Percentiles rank a stretch among this genome's conserved stretches.
These are phyloP conservation scores for Pseudocercospora eumusae DNA, from an alignment of 2,329 filamentous ascomycete genomes.

Conservation along the genomic window DNA sequence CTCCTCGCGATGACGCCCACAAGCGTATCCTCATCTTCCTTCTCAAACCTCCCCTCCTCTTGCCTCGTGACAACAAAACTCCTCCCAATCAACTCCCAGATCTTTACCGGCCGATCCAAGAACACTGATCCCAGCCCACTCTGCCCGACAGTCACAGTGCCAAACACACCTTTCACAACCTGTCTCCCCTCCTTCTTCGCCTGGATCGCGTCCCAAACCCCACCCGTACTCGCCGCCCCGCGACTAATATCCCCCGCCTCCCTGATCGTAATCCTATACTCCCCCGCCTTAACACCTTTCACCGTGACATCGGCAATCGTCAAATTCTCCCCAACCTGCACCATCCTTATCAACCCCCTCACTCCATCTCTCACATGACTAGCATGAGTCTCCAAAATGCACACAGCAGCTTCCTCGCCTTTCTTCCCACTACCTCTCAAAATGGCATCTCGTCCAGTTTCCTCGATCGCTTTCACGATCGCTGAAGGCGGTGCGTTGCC, in stretches of 20 bases:
- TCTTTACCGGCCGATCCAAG: constrained; percentile 76
- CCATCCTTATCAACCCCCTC: constrained; percentile 86
- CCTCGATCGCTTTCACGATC: constrained; percentile 85
- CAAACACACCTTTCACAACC: constrained; percentile 65
- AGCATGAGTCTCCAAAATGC: constrained; percentile 87
- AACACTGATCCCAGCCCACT: constrained; percentile 78
- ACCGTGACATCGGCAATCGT: constrained; percentile 88
- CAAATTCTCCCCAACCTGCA: constrained; percentile 76
- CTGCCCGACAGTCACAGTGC: constrained; percentile 71
- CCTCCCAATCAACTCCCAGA: constrained; percentile 95
- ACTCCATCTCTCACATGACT: constrained; percentile 58
- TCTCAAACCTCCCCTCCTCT: constrained; percentile 48
- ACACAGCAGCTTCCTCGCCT: constrained; percentile 83
- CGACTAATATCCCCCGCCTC: constrained; percentile 83
- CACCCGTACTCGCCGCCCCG: constrained; percentile 79
- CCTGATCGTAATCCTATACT: constrained; percentile 80
- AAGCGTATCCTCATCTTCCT: constrained; percentile 80
- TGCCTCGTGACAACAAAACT: constrained; percentile 81
- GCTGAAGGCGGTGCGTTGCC: constrained; percentile 88
- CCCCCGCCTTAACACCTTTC: constrained; percentile 76
- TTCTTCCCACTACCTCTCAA: constrained; percentile 77
- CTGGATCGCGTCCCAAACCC: constrained; percentile 69
- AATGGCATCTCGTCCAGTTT: constrained; percentile 90
- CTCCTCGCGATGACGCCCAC: constrained; percentile 93
- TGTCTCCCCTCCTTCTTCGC: constrained; percentile 48